Percentiles rank a stretch among this genome's conserved stretches.
Conservation (phyloP, 257 asterid species). For the Eucommia ulmoides region DNA sequence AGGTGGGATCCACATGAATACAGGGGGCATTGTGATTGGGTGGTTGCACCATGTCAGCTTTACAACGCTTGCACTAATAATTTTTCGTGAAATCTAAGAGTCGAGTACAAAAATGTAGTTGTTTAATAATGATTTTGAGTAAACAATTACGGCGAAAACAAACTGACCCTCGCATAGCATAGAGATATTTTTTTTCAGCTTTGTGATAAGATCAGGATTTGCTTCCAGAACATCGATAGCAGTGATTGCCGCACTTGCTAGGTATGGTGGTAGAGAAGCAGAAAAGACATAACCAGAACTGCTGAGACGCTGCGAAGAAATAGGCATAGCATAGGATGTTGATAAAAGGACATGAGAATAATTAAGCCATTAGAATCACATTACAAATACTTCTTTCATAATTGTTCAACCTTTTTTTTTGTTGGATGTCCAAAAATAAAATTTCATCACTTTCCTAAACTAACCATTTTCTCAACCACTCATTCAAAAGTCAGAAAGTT, state of each 20-base stretch:
- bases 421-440: no score
- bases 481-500: no score
- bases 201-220: conserved; percentile 55
- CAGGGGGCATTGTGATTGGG: no score
- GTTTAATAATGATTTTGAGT: no score
- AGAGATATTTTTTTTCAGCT: conserved; percentile 43
- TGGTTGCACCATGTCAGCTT: no score
- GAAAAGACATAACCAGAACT: conserved; percentile 90
- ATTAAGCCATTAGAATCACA: conserved; percentile 1
- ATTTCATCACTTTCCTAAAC: no score
- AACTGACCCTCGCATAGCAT: conserved; percentile 38
- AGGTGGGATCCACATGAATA: no score
- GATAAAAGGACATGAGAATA: not conserved
- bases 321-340: not conserved
- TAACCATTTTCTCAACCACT: no score
- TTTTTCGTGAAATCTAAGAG: not conserved
- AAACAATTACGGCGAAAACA: not conserved
- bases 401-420: no score
- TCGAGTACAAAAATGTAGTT: no score
- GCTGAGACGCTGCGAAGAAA: conserved; percentile 70
- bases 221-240: conserved; percentile 71
- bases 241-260: conserved; percentile 87
- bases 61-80: no score
- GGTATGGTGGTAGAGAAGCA: conserved; percentile 94
- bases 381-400: conserved; percentile 13